Base-by-base conservation (phyloP, 331 rosid species). In the Erythrophleum ivorense region DNA sequence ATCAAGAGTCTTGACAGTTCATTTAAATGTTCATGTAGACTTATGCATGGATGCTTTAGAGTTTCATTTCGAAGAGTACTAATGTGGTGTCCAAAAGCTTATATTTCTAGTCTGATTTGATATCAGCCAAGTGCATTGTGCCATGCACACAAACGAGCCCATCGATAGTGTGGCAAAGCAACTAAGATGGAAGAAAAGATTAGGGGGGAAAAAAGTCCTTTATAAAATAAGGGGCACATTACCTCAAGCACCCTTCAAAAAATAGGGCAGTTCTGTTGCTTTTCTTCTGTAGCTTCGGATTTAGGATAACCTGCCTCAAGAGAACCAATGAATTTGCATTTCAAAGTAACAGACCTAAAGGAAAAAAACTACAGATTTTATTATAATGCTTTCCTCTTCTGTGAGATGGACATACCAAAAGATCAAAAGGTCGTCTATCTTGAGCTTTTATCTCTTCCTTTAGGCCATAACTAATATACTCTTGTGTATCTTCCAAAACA, bases 161-260 rank as follows among this genome's bases (percentile, higher is more conserved):
- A 59, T 40, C 36, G 13, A 34, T 14, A 45, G n/a, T 19, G 8
- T 24, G 31, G 40, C 59, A 64, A 65, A 82, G 70, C 58, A 71
- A 77, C 34, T 46, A 52, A 12, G 58, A 57, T 14, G 49, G 48
- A 46, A 45, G 29, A 75, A 38, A 78, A 67, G 36, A 31, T 9
- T 16, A 58, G 0, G 29, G 29, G 29, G 29, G 29, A 73, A 43
- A 59, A 38, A 49, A 40, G 6, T 38, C 13, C 53, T 41, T 43
- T 19, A 24, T 1, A 71, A 71, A 41, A 40, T 29, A 48, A 58
- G 31, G 78, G 71, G 18, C 70, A 80, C 14, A 24, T 46, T 48
- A 95, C 98, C 98, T 95, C 72, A 95, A 85, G 84, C 98, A 95
- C 55, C 98, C 98, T 93, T 95, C 96, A 77, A 93, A 95, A 86